Evolutionary conservation across 768 basidiomycete species (phyloP), one percentile per base, ranked within the genome.

Genomic region (Phaeolepiota aurea): DNA sequence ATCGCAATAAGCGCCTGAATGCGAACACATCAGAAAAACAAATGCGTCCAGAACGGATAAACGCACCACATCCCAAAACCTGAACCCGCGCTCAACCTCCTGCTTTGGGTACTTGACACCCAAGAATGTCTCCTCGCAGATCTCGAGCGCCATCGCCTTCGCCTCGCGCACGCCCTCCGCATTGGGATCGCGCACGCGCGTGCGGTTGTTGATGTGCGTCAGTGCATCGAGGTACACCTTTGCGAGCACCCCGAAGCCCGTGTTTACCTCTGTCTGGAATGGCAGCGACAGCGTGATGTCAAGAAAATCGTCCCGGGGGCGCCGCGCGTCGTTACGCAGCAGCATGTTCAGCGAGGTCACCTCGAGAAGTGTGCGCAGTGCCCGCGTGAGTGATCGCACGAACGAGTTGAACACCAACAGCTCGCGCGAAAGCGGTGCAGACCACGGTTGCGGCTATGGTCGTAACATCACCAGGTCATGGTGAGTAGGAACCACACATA

Each of bases 401-500:
- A 98, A 98, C 36, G 92, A 91, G 70, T 99, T 99, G 76, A 98
- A 99, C 45, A 96, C 92, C 37, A 99, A 72, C 44, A 99, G 68
- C 61, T 98, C 94, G 45, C 96, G 86, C 50, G 94, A 97, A 37
- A 99, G 68, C 31, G 96, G 96, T 19, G 94, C 96, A 30, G 83
- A 85, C 96, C 96, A 99, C 48, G 87, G 78, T 59, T 84, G 85
- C 23, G 88, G 45, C 91, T 96, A 51, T 7, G 7, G 25, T 28
- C 7, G n/a, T 7, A 28, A 7, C 7, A 28, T 28, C 25, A 28
- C 25, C 7, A 28, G n/a, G n/a, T n/a, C n/a, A n/a, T n/a, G n/a
- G n/a, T n/a, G n/a, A n/a, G n/a, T n/a, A n/a, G n/a, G n/a, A n/a
- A n/a, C n/a, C n/a, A n/a, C n/a, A n/a, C n/a, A n/a, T n/a, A n/a